These are phyloP conservation scores for Aspergillus intermedius DNA, from an alignment of 2,329 filamentous ascomycete genomes.

Conservation along the genomic window DNA sequence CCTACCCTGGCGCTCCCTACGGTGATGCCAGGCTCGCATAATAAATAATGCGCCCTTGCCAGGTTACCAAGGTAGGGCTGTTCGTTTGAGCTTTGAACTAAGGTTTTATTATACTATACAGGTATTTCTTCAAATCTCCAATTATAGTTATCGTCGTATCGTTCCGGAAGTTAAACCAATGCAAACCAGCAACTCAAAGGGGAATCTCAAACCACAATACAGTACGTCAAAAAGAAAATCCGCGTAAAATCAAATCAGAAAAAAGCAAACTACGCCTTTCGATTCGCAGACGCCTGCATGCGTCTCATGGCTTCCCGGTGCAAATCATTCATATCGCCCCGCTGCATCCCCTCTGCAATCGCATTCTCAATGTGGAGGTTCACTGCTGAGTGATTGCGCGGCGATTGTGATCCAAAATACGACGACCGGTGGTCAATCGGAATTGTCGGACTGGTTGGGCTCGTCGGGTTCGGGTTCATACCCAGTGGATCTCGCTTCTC, in stretches of 20 bases:
- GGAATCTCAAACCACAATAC: not conserved
- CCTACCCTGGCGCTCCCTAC: too few species aligned
- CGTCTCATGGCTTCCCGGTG: slow-evolving; percentile 73
- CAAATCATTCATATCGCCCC: slow-evolving; percentile 64
- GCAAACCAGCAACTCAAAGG: not conserved
- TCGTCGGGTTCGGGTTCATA: slow-evolving; percentile 7
- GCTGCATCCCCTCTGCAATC: slow-evolving; percentile 70
- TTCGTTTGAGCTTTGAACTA: too few species aligned
- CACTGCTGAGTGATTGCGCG: slow-evolving; percentile 52
- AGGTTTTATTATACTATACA: too few species aligned
- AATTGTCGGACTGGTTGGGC: slow-evolving; percentile 10
- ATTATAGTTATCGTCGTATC: too few species aligned
- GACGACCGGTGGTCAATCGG: slow-evolving; percentile 61
- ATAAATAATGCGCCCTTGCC: too few species aligned
- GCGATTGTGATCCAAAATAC: slow-evolving; percentile 50
- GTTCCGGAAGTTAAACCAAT: not conserved
- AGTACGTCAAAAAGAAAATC: slow-evolving; percentile 1
- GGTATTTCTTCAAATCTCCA: too few species aligned
- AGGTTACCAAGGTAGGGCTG: too few species aligned
- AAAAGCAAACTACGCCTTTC: slow-evolving; percentile 13
- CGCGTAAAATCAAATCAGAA: slow-evolving; percentile 6
- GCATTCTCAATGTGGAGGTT: slow-evolving; percentile 48
- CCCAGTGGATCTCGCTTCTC: slow-evolving; percentile 23
- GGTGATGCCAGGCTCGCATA: too few species aligned
- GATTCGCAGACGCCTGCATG: slow-evolving; percentile 62